Evolutionary conservation across 306 rosid species (phyloP), one percentile per base, ranked within the genome.

Genomic region (Castanopsis chinensis): DNA sequence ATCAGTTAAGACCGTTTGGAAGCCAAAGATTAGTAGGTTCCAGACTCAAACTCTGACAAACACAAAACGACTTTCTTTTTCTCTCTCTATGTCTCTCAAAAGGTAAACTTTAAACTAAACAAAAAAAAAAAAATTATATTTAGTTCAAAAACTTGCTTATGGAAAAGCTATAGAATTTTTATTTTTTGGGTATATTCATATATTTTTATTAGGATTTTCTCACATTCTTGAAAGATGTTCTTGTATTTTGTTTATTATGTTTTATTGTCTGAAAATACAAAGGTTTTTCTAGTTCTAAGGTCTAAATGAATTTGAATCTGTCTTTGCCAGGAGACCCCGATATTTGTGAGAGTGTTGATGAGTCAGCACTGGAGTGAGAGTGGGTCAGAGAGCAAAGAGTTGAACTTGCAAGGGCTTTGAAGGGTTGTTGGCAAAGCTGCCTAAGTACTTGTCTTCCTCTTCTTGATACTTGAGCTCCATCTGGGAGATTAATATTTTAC

Each of bases 371-470:
- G n/a, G 71, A 35, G 71, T 33, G 51, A n/a, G 11, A 3, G 45
- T 67, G 51, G 71, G 49, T 67, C 71, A 33, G 49, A 33, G 49
- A 35, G 52, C 14, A 35, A 27, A 6, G 52, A 25, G 76, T 57
- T 23, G 37, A 30, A 33, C 71, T 41, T 56, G 37, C 27, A 30
- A 33, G 76, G 60, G 45, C 74, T 61, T 81, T 76, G 84, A 81
- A 81, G 60, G 81, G 80, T 76, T 37, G 84, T 70, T 81, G 77
- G 58, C 57, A 59, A n/a, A 69, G 69, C 69, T 79, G 65, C 71
- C 61, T 13, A 51, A 27, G 27, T 63, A 35, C 33, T 12, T 4
- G 18, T 9, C 73, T 52, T 57, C 17, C 45, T 67, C 45, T 67
- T 67, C 72, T 10, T 35, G 55, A 35, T 8, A 23, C 32, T 32